Evolutionary conservation across 176 grass and related monocot species (phyloP).

Genomic region (barley (Hordeum vulgare)): DNA sequence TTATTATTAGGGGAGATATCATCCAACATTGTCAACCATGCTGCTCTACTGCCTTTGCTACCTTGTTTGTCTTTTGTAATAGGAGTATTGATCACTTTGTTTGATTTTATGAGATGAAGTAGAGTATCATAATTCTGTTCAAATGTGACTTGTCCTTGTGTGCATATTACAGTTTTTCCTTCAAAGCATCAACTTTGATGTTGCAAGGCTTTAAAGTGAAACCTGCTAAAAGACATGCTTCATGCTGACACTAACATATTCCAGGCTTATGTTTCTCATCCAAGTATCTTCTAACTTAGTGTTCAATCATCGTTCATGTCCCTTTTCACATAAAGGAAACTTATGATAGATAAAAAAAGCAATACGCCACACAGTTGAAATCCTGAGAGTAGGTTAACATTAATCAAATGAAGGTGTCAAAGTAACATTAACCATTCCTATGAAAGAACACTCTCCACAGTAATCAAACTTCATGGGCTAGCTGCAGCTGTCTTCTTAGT

Average conservation of each 20-base stretch:
- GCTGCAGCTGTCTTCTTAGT: constrained; percentile 53
- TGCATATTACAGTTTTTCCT: neutral
- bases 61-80: neutral
- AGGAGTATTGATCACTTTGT: neutral
- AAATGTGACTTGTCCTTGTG: neutral
- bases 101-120: neutral
- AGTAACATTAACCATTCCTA: neutral
- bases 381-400: neutral
- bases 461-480: neutral
- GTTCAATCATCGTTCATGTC: constrained; percentile 9
- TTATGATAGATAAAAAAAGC: neutral
- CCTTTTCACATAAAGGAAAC: neutral
- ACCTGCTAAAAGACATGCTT: constrained; percentile 27
- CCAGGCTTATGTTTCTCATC: neutral
- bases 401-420: neutral
- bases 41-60: neutral
- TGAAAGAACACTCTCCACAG: neutral
- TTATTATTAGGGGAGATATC: too few species aligned
- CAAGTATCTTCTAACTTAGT: neutral
- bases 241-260: constrained; percentile 10
- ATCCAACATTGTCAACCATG: neutral
- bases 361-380: neutral
- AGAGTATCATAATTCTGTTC: neutral
- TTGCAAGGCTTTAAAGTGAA: constrained; percentile 12
- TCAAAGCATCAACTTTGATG: neutral